Conservation (phyloP, 2,329 filamentous ascomycete species). For the Claviceps digitariae region DNA sequence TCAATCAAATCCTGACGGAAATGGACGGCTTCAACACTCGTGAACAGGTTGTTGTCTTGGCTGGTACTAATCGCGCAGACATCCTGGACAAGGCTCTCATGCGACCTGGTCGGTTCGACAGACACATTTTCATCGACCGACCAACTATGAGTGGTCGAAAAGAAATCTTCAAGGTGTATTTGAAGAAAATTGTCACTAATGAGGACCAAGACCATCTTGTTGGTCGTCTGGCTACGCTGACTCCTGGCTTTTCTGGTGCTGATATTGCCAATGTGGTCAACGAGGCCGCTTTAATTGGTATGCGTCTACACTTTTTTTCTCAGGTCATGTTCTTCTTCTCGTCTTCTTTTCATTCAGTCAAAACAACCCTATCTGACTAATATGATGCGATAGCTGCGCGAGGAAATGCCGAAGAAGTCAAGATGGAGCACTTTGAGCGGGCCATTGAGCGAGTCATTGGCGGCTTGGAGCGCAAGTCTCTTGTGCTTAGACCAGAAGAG, state of each 20-base stretch:
- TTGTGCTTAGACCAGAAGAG: constrained; percentile 85
- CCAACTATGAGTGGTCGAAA: constrained; percentile 94
- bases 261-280: constrained; percentile 99
- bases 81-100: constrained; percentile 91
- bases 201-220: constrained; percentile 81
- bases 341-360: neutral
- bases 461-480: constrained; percentile 91
- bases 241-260: constrained; percentile 91
- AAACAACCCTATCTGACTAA: constrained; percentile 7
- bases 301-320: constrained; percentile 18
- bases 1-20: constrained; percentile 96
- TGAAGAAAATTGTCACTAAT: constrained; percentile 86
- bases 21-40: constrained; percentile 99
- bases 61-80: constrained; percentile 91
- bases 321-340: neutral
- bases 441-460: constrained; percentile 96
- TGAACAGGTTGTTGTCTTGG: constrained; percentile 91
- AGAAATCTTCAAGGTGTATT: constrained; percentile 90
- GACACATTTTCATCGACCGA: constrained; percentile 87
- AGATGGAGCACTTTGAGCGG: constrained; percentile 88
- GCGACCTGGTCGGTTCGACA: constrained; percentile 91
- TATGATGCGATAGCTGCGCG: constrained; percentile 55
- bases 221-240: constrained; percentile 80
- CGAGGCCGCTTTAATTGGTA: constrained; percentile 91
- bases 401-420: constrained; percentile 63